A percentile compares a stretch with the other conserved stretches of the same genome.
Evolutionary conservation across 2,329 filamentous ascomycete species (phyloP).

Genomic region (Cucurbitaria berberidis): DNA sequence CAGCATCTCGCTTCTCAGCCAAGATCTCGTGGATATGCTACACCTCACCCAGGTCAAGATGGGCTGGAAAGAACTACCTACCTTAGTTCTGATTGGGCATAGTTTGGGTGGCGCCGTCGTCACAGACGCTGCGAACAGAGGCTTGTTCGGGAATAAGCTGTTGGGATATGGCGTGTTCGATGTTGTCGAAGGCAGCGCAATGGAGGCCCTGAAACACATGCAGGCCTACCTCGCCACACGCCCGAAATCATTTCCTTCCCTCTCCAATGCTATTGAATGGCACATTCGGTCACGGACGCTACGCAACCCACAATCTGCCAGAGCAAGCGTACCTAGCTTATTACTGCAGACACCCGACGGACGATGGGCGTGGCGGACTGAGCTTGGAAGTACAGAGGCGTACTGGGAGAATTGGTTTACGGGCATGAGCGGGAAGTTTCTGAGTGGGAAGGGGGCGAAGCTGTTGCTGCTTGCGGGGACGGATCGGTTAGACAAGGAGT

Average conservation of each 20-base stretch:
- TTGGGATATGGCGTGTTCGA: slow-evolving; percentile 91
- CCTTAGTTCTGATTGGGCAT: slow-evolving; percentile 84
- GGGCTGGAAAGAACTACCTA: slow-evolving; percentile 75
- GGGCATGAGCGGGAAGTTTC: slow-evolving; percentile 86
- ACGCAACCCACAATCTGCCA: slow-evolving; percentile 80
- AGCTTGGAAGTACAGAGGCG: slow-evolving; percentile 80
- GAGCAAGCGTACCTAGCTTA: slow-evolving; percentile 84
- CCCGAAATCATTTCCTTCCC: slow-evolving; percentile 75
- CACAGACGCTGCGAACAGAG: slow-evolving; percentile 76
- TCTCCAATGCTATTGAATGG: slow-evolving; percentile 88
- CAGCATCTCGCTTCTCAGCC: slow-evolving; percentile 72
- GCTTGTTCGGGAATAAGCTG: slow-evolving; percentile 69
- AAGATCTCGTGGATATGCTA: slow-evolving; percentile 75
- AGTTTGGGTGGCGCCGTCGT: slow-evolving; percentile 91
- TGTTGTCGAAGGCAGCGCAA: slow-evolving; percentile 92
- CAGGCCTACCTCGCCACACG: slow-evolving; percentile 85
- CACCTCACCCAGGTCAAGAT: slow-evolving; percentile 69
- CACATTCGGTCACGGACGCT: slow-evolving; percentile 88
- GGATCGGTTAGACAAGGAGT: slow-evolving; percentile 85
- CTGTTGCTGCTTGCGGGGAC: slow-evolving; percentile 85
- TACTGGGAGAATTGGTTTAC: slow-evolving; percentile 97
- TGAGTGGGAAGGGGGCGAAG: slow-evolving; percentile 81
- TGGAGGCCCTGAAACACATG: slow-evolving; percentile 95
- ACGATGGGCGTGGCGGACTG: slow-evolving; percentile 82
- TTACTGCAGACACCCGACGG: slow-evolving; percentile 58